Percentiles rank a stretch among this genome's conserved stretches.
These are phyloP conservation scores for Blastobotrys serpentis DNA, from an alignment of 1,139 yeast genomes.

Conservation along the genomic window DNA sequence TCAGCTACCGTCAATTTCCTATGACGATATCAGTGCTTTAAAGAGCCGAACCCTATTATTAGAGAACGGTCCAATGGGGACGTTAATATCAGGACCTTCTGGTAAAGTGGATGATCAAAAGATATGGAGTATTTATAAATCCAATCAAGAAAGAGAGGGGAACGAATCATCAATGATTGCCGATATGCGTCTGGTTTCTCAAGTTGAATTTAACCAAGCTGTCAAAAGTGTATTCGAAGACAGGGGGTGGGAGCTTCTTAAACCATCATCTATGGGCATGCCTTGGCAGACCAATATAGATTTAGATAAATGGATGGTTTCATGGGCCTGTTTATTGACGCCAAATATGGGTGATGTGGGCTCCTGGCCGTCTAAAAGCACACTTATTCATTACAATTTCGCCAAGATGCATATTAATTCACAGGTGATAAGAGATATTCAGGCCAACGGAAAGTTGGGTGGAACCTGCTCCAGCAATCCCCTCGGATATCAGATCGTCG, in stretches of 20 bases:
- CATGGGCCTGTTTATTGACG: slow-evolving; percentile 69
- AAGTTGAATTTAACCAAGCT: slow-evolving; percentile 71
- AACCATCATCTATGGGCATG: slow-evolving; percentile 62
- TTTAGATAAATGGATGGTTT: slow-evolving; percentile 76
- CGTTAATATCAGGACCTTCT: not conserved
- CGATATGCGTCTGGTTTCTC: slow-evolving; percentile 65
- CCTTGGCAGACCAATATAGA: slow-evolving; percentile 68
- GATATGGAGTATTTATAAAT: slow-evolving; percentile 14
- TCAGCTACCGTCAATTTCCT: slow-evolving; percentile 54
- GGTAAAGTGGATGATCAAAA: slow-evolving; percentile 1
- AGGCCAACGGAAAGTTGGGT: slow-evolving; percentile 30
- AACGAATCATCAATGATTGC: slow-evolving; percentile 26
- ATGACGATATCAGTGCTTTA: slow-evolving; percentile 39
- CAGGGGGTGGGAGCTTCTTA: slow-evolving; percentile 60
- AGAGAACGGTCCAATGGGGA: not conserved
- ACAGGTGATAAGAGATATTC: slow-evolving; percentile 50
- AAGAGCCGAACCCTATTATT: slow-evolving; percentile 21
- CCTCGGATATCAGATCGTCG: slow-evolving; percentile 3
- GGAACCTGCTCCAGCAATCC: not conserved
- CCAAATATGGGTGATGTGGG: slow-evolving; percentile 56
- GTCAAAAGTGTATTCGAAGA: slow-evolving; percentile 58
- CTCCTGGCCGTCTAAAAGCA: slow-evolving; percentile 70
- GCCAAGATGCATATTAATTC: slow-evolving; percentile 76
- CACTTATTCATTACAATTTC: slow-evolving; percentile 67
- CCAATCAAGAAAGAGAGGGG: slow-evolving; percentile 32